A percentile compares a stretch with the other conserved stretches of the same genome.
Conservation (phyloP, 83 land plant genomes). For the Picea mariana region DNA sequence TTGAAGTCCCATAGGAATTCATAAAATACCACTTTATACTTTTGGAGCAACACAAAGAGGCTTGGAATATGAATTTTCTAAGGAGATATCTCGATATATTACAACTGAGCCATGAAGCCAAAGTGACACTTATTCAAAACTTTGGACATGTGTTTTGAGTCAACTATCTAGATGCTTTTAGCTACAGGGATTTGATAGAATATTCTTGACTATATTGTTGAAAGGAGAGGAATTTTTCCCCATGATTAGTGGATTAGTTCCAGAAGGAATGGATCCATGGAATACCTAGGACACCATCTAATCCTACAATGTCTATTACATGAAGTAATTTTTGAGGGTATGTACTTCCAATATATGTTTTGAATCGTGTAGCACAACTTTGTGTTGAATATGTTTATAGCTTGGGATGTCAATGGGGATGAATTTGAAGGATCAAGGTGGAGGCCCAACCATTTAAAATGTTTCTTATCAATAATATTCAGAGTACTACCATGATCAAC, state of each 20-base stretch:
- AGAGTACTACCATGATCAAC: background rate
- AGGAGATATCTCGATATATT: background rate
- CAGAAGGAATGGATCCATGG: background rate
- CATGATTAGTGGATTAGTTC: background rate
- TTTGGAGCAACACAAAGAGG: background rate
- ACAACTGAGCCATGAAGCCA: background rate
- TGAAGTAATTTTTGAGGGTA: background rate
- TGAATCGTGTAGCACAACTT: background rate
- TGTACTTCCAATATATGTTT: background rate
- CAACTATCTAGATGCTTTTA: background rate
- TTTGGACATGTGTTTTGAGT: background rate
- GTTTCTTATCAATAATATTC: background rate
- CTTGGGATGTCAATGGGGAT: background rate
- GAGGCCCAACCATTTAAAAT: background rate
- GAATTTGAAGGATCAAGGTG: background rate
- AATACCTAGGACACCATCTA: background rate
- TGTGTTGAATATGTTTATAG: background rate
- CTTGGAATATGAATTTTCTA: background rate
- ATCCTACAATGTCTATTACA: background rate
- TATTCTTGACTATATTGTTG: background rate
- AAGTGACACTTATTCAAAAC: background rate
- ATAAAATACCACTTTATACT: background rate
- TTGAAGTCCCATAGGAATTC: background rate
- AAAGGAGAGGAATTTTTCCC: background rate
- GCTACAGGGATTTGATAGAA: background rate